Conservation (phyloP, 495 filamentous ascomycete species). For the Lasiosphaeria miniovina region DNA sequence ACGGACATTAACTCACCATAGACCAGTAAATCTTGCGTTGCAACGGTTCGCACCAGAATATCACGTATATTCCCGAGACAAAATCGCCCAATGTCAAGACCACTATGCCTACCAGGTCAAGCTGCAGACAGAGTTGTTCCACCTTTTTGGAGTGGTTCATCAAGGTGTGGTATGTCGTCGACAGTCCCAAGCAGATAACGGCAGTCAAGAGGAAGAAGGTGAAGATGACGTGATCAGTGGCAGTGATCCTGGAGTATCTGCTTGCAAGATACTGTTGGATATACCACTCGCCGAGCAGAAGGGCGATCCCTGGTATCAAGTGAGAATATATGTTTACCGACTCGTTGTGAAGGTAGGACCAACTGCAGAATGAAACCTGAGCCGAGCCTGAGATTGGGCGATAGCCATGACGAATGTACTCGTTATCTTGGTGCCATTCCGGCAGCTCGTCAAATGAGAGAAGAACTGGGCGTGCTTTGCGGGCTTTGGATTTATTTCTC, state of each 20-base stretch:
- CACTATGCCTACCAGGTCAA: constrained; percentile 52
- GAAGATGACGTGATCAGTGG: constrained; percentile 40
- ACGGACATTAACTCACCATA: constrained; percentile 50
- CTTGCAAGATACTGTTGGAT: constrained; percentile 32
- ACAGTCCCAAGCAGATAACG: constrained; percentile 40
- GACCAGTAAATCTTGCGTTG: constrained; percentile 64
- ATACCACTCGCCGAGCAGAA: constrained; percentile 28
- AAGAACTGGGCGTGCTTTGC: constrained; percentile 11
- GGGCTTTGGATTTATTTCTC: constrained; percentile 1
- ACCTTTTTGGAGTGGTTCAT: constrained; percentile 47
- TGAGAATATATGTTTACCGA: constrained; percentile 49
- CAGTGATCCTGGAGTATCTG: constrained; percentile 31
- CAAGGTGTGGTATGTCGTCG: constrained; percentile 48
- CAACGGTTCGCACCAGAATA: constrained; percentile 45
- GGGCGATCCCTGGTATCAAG: constrained; percentile 35
- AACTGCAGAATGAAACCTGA: constrained; percentile 55
- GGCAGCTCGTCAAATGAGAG: constrained; percentile 16
- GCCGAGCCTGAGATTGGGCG: constrained; percentile 69
- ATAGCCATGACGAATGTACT: constrained; percentile 68
- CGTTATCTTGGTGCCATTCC: constrained; percentile 14
- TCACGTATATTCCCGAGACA: constrained; percentile 47
- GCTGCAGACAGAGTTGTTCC: constrained; percentile 38
- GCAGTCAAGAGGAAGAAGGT: constrained; percentile 41
- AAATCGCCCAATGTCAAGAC: constrained; percentile 46
- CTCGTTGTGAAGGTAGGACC: constrained; percentile 55